phyloP scores from a whole-genome alignment of 805 yeast genomes.

The Yarrowia sp. region DNA sequence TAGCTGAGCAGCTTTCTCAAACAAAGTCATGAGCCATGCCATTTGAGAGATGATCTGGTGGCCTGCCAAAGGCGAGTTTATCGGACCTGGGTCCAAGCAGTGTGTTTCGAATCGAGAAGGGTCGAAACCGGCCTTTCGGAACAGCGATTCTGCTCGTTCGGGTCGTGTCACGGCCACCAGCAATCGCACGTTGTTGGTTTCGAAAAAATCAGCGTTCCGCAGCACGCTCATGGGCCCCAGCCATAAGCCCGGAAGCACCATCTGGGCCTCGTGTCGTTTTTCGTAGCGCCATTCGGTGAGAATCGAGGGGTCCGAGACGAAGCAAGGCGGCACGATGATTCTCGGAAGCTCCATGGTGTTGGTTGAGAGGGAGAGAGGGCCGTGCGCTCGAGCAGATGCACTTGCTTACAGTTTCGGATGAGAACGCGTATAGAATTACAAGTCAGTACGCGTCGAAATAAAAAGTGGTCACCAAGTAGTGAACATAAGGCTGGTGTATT shows the following conservation, averaged over 20 bases:
- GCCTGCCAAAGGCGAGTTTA: slow-evolving; percentile 18
- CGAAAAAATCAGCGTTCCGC: slow-evolving; percentile 43
- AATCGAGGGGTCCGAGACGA: slow-evolving; percentile 33
- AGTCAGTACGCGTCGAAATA: no score
- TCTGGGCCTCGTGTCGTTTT: slow-evolving; percentile 44
- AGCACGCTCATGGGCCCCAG: slow-evolving; percentile 49
- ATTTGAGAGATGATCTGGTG: slow-evolving; percentile 25
- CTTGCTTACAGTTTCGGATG: no score
- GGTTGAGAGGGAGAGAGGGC: neutral
- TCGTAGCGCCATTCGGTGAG: slow-evolving; percentile 38
- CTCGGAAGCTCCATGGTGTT: slow-evolving; percentile 29
- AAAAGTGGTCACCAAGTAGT: no score
- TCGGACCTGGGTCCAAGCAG: slow-evolving; percentile 10
- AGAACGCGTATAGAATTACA: no score
- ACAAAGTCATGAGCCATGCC: neutral
- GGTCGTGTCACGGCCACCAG: slow-evolving; percentile 30
- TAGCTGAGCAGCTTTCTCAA: neutral
- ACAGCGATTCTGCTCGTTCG: slow-evolving; percentile 16
- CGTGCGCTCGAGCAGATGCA: no score
- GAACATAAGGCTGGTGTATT: no score
- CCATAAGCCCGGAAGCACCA: slow-evolving; percentile 44
- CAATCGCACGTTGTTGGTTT: slow-evolving; percentile 41
- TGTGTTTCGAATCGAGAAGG: neutral
- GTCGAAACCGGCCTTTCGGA: slow-evolving; percentile 1
- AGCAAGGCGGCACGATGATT: slow-evolving; percentile 36